These are phyloP conservation scores for Chrysanthemum lavandulifolium DNA, from an alignment of 129 eudicot genomes.

Conservation along the genomic window DNA sequence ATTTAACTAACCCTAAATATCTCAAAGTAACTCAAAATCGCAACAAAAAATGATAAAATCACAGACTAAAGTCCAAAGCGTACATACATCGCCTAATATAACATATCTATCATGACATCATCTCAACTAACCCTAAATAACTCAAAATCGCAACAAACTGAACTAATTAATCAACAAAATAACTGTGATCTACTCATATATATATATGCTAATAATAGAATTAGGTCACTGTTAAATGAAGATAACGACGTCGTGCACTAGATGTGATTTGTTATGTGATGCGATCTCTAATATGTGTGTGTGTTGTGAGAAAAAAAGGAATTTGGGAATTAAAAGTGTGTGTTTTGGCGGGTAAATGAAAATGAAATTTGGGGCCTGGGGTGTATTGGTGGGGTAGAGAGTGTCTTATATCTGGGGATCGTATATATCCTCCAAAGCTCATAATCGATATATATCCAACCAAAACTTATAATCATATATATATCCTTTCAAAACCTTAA, in stretches of 20 bases:
- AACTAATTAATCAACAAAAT: conserved; percentile 13
- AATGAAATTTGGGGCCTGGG: too few relatives aligned
- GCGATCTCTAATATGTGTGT: too few relatives aligned
- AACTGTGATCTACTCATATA: conserved; percentile 18
- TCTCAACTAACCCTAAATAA: conserved; percentile 21
- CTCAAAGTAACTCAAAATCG: neutral
- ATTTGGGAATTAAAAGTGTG: too few relatives aligned
- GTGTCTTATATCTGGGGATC: too few relatives aligned
- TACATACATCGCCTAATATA: neutral
- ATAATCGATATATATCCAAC: too few relatives aligned
- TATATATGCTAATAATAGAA: conserved; percentile 3
- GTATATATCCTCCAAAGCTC: too few relatives aligned
- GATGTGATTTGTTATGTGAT: neutral
- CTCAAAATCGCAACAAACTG: conserved; percentile 8
- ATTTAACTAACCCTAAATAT: conserved; percentile 22
- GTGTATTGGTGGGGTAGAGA: too few relatives aligned
- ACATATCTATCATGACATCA: neutral
- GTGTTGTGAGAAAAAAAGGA: too few relatives aligned
- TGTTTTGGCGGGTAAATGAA: too few relatives aligned
- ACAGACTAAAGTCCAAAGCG: conserved; percentile 23
- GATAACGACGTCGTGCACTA: conserved; percentile 37
- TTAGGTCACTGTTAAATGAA: neutral
- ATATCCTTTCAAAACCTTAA: too few relatives aligned
- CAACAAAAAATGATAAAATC: conserved; percentile 5
- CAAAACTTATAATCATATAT: too few relatives aligned